Evolutionary conservation across 2,329 filamentous ascomycete species (phyloP).

Genomic region (Herpotrichia juniperi): DNA sequence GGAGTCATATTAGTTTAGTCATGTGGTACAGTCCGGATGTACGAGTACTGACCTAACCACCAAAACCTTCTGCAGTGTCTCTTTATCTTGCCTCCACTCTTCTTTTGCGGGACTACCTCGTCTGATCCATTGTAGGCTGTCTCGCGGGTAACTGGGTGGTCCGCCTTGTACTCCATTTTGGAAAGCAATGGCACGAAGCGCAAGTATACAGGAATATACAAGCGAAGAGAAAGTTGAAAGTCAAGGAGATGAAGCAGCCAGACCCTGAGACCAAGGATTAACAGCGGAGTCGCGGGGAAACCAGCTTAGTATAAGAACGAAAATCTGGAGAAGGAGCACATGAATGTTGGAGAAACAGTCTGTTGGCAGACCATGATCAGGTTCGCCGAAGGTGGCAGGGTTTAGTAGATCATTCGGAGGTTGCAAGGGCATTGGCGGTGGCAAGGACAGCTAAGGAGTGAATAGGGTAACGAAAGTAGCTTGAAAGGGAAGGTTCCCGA

Average conservation of each 20-base stretch:
- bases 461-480: conserved; percentile 26
- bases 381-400: conserved; percentile 8
- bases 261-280: conserved; percentile 1
- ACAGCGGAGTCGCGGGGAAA: conserved; percentile 35
- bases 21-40: neutral
- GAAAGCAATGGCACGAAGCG: conserved; percentile 8
- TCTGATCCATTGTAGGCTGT: conserved; percentile 13
- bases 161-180: conserved; percentile 33
- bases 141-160: conserved; percentile 17
- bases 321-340: conserved; percentile 28
- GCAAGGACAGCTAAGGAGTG: conserved; percentile 22
- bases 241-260: conserved; percentile 6
- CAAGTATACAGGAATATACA: conserved; percentile 1
- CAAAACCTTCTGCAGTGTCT: conserved; percentile 46
- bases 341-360: conserved; percentile 25
- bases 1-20: neutral
- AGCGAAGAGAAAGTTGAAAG: conserved; percentile 4
- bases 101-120: conserved; percentile 23
- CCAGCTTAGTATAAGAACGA: conserved; percentile 21
- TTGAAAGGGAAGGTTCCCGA: conserved; percentile 38
- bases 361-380: conserved; percentile 19
- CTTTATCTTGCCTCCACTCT: conserved; percentile 37
- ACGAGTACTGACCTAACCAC: conserved; percentile 43
- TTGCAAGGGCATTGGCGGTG: conserved; percentile 30
- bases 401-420: conserved; percentile 20